Percentiles rank a stretch among this genome's conserved stretches.
These are phyloP conservation scores for Rhodotorula sp. DNA, from an alignment of 1,284 basidiomycete genomes.

Conservation along the genomic window DNA sequence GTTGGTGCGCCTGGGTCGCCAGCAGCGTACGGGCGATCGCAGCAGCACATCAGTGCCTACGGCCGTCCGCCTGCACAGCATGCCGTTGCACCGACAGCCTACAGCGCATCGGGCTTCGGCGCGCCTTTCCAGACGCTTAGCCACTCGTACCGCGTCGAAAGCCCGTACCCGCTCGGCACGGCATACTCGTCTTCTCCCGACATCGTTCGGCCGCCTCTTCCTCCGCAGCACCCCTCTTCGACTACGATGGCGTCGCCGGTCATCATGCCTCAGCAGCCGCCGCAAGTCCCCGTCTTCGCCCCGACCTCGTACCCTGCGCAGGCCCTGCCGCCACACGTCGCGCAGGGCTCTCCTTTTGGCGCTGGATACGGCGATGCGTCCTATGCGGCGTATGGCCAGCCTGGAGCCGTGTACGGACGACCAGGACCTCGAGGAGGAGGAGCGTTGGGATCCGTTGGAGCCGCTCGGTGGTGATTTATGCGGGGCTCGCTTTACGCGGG, in stretches of 20 bases:
- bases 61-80: neutral
- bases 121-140: constrained; percentile 1
- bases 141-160: constrained; percentile 1
- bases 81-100: neutral
- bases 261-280: constrained; percentile 26
- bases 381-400: no score
- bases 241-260: constrained; percentile 33
- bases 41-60: neutral
- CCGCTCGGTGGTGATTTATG: neutral
- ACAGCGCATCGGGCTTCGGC: neutral
- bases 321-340: neutral
- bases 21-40: constrained; percentile 1
- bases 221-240: neutral
- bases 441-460: neutral
- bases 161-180: neutral
- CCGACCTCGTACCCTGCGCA: neutral
- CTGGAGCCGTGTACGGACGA: no score
- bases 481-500: no score
- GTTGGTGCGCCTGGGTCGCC: constrained; percentile 26
- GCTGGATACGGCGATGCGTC: no score
- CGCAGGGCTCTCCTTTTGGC: neutral
- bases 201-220: neutral
- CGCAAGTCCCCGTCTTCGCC: constrained; percentile 16
- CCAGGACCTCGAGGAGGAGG: neutral
- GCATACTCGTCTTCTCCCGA: neutral